phyloP scores from a whole-genome alignment of 2,329 filamentous ascomycete genomes.

The Ramichloridium luteum region DNA sequence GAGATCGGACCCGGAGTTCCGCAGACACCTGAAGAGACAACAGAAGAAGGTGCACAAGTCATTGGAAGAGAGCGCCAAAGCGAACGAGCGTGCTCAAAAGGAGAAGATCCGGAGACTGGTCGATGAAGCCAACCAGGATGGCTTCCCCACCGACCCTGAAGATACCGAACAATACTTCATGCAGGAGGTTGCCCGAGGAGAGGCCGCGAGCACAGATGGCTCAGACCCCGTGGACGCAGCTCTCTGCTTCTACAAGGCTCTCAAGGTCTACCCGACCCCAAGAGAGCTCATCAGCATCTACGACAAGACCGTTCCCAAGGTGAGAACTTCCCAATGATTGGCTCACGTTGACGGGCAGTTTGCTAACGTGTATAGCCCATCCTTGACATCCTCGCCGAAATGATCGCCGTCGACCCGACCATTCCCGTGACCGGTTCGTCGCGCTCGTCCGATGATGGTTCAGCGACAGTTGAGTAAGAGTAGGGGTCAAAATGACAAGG shows the following conservation, averaged over 20 bases:
- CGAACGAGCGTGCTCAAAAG: slow-evolving; percentile 53
- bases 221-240: slow-evolving; percentile 68
- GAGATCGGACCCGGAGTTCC: slow-evolving; percentile 51
- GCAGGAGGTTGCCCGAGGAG: slow-evolving; percentile 81
- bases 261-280: slow-evolving; percentile 95
- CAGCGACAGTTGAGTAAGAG: slow-evolving; percentile 21
- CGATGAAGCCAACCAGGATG: slow-evolving; percentile 74
- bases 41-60: slow-evolving; percentile 59
- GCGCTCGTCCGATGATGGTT: slow-evolving; percentile 16
- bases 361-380: slow-evolving; percentile 50
- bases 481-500: too few relatives aligned
- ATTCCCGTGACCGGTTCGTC: slow-evolving; percentile 27
- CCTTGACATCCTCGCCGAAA: slow-evolving; percentile 90
- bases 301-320: slow-evolving; percentile 97
- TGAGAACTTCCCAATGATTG: slow-evolving; percentile 27
- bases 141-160: slow-evolving; percentile 80
- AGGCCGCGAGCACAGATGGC: slow-evolving; percentile 74
- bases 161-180: slow-evolving; percentile 96
- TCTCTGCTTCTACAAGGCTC: slow-evolving; percentile 91
- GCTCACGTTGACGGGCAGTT: not conserved
- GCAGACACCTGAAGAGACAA: slow-evolving; percentile 55
- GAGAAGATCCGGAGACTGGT: slow-evolving; percentile 64
- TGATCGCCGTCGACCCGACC: slow-evolving; percentile 83
- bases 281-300: slow-evolving; percentile 91
- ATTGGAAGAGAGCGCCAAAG: slow-evolving; percentile 60